Conservation (phyloP, 2,329 filamentous ascomycete species). For the Coniochaeta sp. region DNA sequence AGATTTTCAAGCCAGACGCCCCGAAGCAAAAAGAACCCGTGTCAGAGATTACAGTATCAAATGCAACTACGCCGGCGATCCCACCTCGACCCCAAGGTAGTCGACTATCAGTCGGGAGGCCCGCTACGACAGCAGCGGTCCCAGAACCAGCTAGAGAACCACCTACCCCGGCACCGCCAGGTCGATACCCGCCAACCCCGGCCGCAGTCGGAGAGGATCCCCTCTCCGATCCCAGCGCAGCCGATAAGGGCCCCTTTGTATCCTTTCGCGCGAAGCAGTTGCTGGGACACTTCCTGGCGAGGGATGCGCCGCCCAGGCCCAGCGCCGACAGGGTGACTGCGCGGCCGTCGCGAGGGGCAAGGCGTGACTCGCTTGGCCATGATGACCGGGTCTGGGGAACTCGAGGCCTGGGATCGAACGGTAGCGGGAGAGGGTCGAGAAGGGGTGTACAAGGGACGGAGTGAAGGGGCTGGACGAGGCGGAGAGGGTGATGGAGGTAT, state of each 20-base stretch:
- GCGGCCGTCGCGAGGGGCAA: background rate
- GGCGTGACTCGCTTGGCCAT: background rate
- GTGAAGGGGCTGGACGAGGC: background rate
- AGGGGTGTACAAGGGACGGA: background rate
- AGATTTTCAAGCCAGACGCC: no score
- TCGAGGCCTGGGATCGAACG: background rate
- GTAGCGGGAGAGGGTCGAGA: background rate
- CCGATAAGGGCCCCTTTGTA: background rate
- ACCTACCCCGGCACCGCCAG: background rate
- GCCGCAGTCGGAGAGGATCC: background rate
- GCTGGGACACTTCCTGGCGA: background rate
- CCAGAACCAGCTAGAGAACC: no score
- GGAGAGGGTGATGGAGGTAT: background rate
- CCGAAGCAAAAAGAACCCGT: no score
- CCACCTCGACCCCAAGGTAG: no score
- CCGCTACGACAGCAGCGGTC: no score
- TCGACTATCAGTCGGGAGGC: no score
- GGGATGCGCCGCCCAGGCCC: background rate
- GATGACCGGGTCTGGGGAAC: background rate
- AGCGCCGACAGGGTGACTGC: background rate
- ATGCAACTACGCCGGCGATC: no score
- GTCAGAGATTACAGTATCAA: no score
- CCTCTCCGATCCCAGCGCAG: background rate
- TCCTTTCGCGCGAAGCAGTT: background rate
- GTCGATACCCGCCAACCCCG: background rate